Evolutionary conservation across 2,329 filamentous ascomycete genomes (phyloP).

Genomic region (Tetracladium maxilliforme): DNA sequence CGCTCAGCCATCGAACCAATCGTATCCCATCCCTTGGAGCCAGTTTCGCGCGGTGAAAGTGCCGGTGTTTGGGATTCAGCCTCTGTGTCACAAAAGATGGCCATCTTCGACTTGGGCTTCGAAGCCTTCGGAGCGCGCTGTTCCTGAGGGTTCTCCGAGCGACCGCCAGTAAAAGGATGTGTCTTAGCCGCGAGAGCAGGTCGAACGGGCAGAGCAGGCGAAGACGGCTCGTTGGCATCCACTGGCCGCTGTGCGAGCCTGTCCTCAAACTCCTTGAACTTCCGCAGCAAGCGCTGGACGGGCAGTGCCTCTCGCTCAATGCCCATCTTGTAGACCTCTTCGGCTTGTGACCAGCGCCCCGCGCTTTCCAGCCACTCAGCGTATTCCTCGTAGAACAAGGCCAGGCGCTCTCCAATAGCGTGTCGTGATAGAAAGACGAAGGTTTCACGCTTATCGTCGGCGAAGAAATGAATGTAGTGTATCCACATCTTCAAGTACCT

Average conservation of each 20-base stretch:
- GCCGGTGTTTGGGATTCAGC: constrained; percentile 37
- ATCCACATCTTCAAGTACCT: constrained; percentile 90
- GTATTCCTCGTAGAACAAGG: constrained; percentile 94
- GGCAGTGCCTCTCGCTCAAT: constrained; percentile 82
- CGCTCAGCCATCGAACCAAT: constrained; percentile 77
- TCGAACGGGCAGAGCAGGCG: constrained; percentile 75
- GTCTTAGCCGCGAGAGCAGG: constrained; percentile 75
- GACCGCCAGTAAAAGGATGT: constrained; percentile 60
- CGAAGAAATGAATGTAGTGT: constrained; percentile 84
- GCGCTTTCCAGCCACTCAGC: constrained; percentile 81
- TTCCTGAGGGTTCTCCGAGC: constrained; percentile 50
- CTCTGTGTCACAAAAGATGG: constrained; percentile 76
- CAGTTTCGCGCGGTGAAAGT: constrained; percentile 33
- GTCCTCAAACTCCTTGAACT: constrained; percentile 83
- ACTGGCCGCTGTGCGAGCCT: constrained; percentile 55
- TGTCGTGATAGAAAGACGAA: constrained; percentile 87
- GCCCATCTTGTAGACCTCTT: constrained; percentile 84
- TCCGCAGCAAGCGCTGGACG: constrained; percentile 65
- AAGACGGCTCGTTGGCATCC: constrained; percentile 53
- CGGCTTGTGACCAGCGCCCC: constrained; percentile 75
- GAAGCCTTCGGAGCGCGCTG: constrained; percentile 39
- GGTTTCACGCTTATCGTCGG: constrained; percentile 81
- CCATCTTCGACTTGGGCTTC: constrained; percentile 64
- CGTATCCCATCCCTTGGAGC: constrained; percentile 72
- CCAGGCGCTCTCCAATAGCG: constrained; percentile 70